Conservation (phyloP, 23 red algal genomes). For the Cyanidioschyzon merolae region DNA sequence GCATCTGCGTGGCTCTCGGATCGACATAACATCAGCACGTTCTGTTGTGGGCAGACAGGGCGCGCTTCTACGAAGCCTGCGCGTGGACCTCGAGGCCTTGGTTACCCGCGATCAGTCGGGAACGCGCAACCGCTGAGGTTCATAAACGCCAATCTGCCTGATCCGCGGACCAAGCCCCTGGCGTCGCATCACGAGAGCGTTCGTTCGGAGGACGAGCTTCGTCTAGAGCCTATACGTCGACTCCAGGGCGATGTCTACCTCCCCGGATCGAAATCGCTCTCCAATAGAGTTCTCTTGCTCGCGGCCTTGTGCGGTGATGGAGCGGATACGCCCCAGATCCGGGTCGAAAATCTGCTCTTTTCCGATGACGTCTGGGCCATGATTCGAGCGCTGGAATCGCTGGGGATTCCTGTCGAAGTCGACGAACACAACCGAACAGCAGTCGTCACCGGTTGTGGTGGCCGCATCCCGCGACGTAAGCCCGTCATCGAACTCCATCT, state of each 20-base stretch:
- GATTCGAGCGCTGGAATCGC: conserved; percentile 50
- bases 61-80: too few relatives aligned
- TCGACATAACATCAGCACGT: too few relatives aligned
- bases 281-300: conserved; percentile 89
- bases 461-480: background rate
- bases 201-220: background rate
- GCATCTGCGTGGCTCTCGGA: too few relatives aligned
- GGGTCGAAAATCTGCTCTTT: conserved; percentile 65
- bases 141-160: background rate
- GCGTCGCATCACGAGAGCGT: background rate
- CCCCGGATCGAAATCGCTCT: conserved; percentile 92
- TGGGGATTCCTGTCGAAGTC: conserved; percentile 38
- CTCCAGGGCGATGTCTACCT: conserved; percentile 23
- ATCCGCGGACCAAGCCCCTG: background rate
- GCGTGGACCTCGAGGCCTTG: too few relatives aligned
- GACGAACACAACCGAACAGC: background rate
- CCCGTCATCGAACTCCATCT: conserved; percentile 43
- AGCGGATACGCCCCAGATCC: background rate
- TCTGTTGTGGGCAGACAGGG: too few relatives aligned
- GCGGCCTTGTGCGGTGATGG: conserved; percentile 48
- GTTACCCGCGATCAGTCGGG: too few relatives aligned
- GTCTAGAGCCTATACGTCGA: background rate
- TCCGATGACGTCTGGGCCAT: conserved; percentile 86
- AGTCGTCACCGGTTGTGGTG: background rate
- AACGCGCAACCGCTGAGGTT: too few relatives aligned